A percentile compares a stretch with the other conserved stretches of the same genome.
phyloP scores from a whole-genome alignment of 306 rosid species.

The Ziziphus jujuba region DNA sequence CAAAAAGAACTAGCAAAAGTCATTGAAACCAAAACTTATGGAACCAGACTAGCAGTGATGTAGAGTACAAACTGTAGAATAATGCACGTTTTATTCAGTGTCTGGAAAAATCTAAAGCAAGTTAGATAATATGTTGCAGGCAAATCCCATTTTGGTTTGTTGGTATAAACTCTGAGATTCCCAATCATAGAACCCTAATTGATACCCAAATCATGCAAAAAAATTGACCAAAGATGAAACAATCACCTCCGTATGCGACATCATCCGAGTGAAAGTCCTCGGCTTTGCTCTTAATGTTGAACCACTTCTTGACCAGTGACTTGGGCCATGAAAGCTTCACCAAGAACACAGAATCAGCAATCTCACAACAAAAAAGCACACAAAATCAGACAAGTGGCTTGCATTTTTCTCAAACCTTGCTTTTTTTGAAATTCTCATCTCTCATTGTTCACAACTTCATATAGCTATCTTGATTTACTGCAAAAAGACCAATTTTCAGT shows the following conservation, averaged over 20 bases:
- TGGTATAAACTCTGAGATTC: slow-evolving; percentile 24
- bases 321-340: slow-evolving; percentile 97
- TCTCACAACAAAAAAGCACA: slow-evolving; percentile 23
- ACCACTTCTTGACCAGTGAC: slow-evolving; percentile 96
- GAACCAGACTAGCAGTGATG: slow-evolving; percentile 26
- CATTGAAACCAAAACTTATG: slow-evolving; percentile 23
- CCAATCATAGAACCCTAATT: slow-evolving; percentile 30
- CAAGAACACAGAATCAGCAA: slow-evolving; percentile 37
- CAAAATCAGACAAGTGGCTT: slow-evolving; percentile 18
- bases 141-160: slow-evolving; percentile 22
- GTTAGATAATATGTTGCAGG: slow-evolving; percentile 5
- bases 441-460: slow-evolving; percentile 93
- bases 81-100: slow-evolving; percentile 16
- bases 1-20: slow-evolving; percentile 23
- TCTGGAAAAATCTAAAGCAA: slow-evolving; percentile 20
- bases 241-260: slow-evolving; percentile 61
- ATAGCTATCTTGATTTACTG: slow-evolving; percentile 35
- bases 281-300: slow-evolving; percentile 83
- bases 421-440: slow-evolving; percentile 93
- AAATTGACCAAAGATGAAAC: slow-evolving; percentile 19
- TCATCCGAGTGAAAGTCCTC: slow-evolving; percentile 94
- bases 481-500: slow-evolving; percentile 23
- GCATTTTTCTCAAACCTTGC: slow-evolving; percentile 81
- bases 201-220: slow-evolving; percentile 30
- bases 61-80: slow-evolving; percentile 19